A percentile compares a stretch with the other conserved stretches of the same genome.
phyloP scores from a whole-genome alignment of 2,329 filamentous ascomycete species.

The Aspergillus tamarii region DNA sequence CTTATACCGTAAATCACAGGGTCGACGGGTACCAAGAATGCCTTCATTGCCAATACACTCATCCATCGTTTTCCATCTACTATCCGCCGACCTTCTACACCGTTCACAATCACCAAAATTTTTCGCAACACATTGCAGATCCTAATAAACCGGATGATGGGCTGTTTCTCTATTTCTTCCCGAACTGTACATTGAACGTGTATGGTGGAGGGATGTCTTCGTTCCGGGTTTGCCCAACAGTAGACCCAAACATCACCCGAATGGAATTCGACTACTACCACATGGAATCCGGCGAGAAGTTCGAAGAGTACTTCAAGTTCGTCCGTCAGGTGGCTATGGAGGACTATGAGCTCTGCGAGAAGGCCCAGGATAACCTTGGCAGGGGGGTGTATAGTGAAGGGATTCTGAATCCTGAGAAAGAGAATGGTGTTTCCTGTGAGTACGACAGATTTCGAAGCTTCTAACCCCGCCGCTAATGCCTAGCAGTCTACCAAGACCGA shows the following conservation, averaged over 20 bases:
- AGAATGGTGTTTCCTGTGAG: slow-evolving; percentile 58
- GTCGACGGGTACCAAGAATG: slow-evolving; percentile 64
- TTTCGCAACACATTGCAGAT: slow-evolving; percentile 60
- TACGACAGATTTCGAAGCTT: slow-evolving; percentile 7
- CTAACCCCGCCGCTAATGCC: slow-evolving; percentile 2
- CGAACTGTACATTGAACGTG: slow-evolving; percentile 59
- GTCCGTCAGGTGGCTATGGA: slow-evolving; percentile 60
- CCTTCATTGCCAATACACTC: slow-evolving; percentile 62
- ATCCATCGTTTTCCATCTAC: slow-evolving; percentile 58
- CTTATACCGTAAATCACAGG: slow-evolving; percentile 30
- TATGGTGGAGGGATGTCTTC: slow-evolving; percentile 62
- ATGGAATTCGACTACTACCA: slow-evolving; percentile 67
- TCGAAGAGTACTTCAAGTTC: slow-evolving; percentile 61
- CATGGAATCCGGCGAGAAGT: slow-evolving; percentile 53
- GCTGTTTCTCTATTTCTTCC: slow-evolving; percentile 62
- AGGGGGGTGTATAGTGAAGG: slow-evolving; percentile 59
- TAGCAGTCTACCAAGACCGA: slow-evolving; percentile 50
- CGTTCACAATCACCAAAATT: slow-evolving; percentile 59
- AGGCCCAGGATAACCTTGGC: slow-evolving; percentile 57
- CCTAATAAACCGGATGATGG: slow-evolving; percentile 57
- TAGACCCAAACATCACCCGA: slow-evolving; percentile 52
- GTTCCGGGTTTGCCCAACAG: slow-evolving; percentile 58
- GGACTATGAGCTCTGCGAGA: slow-evolving; percentile 61
- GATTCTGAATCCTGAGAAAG: slow-evolving; percentile 59
- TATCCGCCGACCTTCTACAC: slow-evolving; percentile 61